These are phyloP conservation scores for Ampelomyces quisqualis DNA, from an alignment of 2,329 filamentous ascomycete species.

Conservation along the genomic window DNA sequence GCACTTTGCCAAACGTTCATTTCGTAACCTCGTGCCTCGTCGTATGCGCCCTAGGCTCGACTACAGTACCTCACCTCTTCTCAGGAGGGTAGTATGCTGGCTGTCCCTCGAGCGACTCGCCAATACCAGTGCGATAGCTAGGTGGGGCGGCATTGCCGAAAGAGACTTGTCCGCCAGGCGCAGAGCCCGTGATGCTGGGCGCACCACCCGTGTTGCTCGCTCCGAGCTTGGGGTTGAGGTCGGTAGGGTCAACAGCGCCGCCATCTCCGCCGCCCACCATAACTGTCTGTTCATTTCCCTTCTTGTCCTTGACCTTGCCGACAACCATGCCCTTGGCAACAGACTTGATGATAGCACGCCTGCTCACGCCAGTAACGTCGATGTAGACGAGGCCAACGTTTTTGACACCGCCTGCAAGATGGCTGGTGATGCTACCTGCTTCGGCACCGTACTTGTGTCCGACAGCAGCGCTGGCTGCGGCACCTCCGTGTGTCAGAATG, in stretches of 20 bases:
- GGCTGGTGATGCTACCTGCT: constrained; percentile 73
- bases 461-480: constrained; percentile 81
- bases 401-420: constrained; percentile 83
- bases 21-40: constrained; percentile 29
- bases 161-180: constrained; percentile 34
- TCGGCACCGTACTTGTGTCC: constrained; percentile 86
- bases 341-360: constrained; percentile 85
- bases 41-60: too few species aligned
- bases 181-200: constrained; percentile 24
- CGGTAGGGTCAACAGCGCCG: constrained; percentile 45
- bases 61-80: constrained; percentile 27
- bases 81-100: constrained; percentile 38
- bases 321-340: constrained; percentile 95
- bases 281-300: constrained; percentile 63
- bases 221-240: constrained; percentile 36
- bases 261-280: constrained; percentile 70
- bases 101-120: constrained; percentile 41
- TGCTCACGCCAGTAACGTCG: constrained; percentile 88
- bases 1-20: too few species aligned
- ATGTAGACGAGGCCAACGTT: constrained; percentile 98
- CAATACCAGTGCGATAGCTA: constrained; percentile 37
- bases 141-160: constrained; percentile 42
- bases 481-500: constrained; percentile 70
- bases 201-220: constrained; percentile 34
- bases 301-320: constrained; percentile 73